Conservation (phyloP, 495 filamentous ascomycete species). For the Massariosphaeria phaeospora region DNA sequence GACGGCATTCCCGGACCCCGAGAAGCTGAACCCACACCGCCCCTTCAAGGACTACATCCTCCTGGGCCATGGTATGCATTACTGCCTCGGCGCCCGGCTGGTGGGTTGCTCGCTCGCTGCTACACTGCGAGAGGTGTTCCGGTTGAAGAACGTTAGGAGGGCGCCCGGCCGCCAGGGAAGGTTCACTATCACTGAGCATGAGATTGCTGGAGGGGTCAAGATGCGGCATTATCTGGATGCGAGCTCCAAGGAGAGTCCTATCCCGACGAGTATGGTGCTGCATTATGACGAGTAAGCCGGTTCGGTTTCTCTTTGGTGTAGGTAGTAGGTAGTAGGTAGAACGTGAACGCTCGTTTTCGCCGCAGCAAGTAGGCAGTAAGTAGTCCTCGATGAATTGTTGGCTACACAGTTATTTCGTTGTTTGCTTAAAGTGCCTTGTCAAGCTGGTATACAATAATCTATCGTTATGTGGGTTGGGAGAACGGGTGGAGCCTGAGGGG, state of each 20-base stretch:
- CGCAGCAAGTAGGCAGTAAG: no score
- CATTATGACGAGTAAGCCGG: slow-evolving; percentile 40
- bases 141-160: slow-evolving; percentile 33
- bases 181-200: slow-evolving; percentile 37
- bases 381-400: no score
- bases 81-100: slow-evolving; percentile 28
- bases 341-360: no score
- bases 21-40: slow-evolving; percentile 32
- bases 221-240: slow-evolving; percentile 43
- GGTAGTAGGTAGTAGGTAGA: no score
- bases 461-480: no score
- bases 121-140: slow-evolving; percentile 37
- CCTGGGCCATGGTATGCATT: slow-evolving; percentile 30
- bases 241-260: slow-evolving; percentile 39
- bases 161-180: slow-evolving; percentile 31
- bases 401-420: no score
- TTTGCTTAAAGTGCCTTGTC: no score
- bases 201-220: slow-evolving; percentile 38
- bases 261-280: slow-evolving; percentile 40
- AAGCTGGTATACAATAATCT: no score
- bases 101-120: slow-evolving; percentile 33
- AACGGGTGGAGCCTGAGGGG: no score
- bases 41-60: slow-evolving; percentile 25
- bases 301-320: no score
- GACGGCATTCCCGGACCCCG: slow-evolving; percentile 31